A percentile compares a stretch with the other conserved stretches of the same genome.
Evolutionary conservation across 495 filamentous ascomycete genomes (phyloP).

Genomic region (Amphirosellinia nigrospora): DNA sequence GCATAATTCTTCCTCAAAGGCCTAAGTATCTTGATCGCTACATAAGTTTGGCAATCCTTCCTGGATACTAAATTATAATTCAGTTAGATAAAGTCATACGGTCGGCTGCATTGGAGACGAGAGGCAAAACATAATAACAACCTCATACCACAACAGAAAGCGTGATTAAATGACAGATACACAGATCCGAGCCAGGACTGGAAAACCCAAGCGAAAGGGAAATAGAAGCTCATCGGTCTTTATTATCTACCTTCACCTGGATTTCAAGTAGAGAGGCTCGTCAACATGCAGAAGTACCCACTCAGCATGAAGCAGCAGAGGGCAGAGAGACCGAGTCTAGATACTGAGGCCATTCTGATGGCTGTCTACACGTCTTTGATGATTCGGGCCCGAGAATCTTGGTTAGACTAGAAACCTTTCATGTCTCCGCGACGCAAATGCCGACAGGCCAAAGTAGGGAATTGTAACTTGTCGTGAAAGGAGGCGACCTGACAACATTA

Average conservation of each 20-base stretch:
- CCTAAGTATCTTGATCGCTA: neutral
- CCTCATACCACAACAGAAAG: conserved; percentile 12
- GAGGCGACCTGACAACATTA: neutral
- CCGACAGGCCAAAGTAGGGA: neutral
- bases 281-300: conserved; percentile 30
- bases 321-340: neutral
- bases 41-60: neutral
- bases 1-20: neutral
- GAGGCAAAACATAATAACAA: conserved; percentile 13
- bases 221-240: conserved; percentile 30
- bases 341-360: conserved; percentile 7
- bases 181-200: conserved; percentile 32
- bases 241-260: conserved; percentile 25
- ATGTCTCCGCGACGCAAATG: conserved; percentile 20
- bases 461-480: neutral
- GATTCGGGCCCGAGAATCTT: conserved; percentile 23
- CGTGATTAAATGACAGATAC: conserved; percentile 34
- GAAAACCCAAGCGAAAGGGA: conserved; percentile 44
- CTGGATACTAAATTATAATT: neutral
- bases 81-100: conserved; percentile 2
- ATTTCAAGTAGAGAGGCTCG: conserved; percentile 33
- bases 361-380: neutral
- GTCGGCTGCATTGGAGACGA: conserved; percentile 27
- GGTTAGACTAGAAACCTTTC: conserved; percentile 6
- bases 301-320: neutral